Conservation (phyloP, 2,329 filamentous ascomycete species). For the Trichoderma atroviride region DNA sequence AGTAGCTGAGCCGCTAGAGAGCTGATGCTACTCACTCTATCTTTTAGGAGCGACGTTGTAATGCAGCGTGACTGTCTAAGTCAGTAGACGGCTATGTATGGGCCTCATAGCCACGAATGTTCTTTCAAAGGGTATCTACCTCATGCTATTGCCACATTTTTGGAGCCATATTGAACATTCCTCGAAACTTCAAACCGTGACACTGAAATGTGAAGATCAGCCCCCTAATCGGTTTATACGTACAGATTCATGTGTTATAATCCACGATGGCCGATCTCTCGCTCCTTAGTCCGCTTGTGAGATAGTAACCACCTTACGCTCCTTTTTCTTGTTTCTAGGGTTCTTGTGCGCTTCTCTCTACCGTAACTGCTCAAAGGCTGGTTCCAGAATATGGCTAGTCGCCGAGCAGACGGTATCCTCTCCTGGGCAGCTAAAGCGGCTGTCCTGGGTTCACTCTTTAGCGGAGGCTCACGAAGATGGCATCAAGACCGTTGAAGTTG, state of each 20-base stretch:
- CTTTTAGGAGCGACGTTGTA: neutral
- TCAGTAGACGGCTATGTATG: neutral
- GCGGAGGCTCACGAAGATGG: slow-evolving; percentile 23
- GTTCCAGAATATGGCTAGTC: slow-evolving; percentile 12
- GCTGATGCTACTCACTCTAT: neutral
- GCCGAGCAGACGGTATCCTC: slow-evolving; percentile 18
- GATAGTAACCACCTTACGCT: neutral
- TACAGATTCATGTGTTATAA: neutral
- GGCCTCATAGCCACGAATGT: neutral
- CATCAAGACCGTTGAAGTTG: slow-evolving; percentile 28
- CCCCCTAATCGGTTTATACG: neutral
- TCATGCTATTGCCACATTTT: neutral
- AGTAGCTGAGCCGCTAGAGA: neutral
- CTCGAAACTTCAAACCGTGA: neutral
- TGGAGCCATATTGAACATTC: neutral
- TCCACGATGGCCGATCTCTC: neutral
- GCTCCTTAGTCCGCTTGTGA: neutral
- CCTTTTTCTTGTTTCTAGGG: neutral
- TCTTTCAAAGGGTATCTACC: neutral
- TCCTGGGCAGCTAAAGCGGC: slow-evolving; percentile 26
- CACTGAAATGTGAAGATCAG: neutral
- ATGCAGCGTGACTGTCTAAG: slow-evolving; percentile 13
- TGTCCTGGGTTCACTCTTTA: slow-evolving; percentile 28
- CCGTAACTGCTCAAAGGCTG: slow-evolving; percentile 30
- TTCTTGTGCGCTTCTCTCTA: neutral